Conservation (phyloP, 495 filamentous ascomycete genomes). For the Penicillium parvum region DNA sequence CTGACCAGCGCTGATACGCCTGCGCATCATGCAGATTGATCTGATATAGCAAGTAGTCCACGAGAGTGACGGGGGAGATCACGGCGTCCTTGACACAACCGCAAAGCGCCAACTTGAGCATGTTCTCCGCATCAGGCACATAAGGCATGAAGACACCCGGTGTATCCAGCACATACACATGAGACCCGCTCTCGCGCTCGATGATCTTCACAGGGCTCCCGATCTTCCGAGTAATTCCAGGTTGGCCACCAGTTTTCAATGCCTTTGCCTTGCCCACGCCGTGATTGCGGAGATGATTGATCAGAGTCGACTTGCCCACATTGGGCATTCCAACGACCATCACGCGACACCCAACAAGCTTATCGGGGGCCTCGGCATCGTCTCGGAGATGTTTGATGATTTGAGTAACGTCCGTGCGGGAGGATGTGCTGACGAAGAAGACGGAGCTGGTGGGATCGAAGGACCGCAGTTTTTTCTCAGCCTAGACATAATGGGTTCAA, state of each 20-base stretch:
- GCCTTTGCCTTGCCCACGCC: slow-evolving; percentile 72
- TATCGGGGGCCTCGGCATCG: slow-evolving; percentile 41
- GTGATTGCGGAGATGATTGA: slow-evolving; percentile 73
- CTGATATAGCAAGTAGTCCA: slow-evolving; percentile 84
- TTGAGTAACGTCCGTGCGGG: slow-evolving; percentile 43
- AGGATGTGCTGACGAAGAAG: slow-evolving; percentile 58
- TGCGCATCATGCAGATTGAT: slow-evolving; percentile 60
- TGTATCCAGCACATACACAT: slow-evolving; percentile 67
- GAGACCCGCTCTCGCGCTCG: slow-evolving; percentile 44
- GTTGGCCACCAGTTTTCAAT: slow-evolving; percentile 76
- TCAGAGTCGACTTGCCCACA: slow-evolving; percentile 81
- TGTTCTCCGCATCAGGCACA: slow-evolving; percentile 74
- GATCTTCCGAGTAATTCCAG: slow-evolving; percentile 86
- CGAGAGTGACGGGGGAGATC: slow-evolving; percentile 67
- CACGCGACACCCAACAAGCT: slow-evolving; percentile 66
- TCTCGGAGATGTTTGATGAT: slow-evolving; percentile 56
- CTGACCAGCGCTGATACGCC: slow-evolving; percentile 60
- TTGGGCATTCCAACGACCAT: slow-evolving; percentile 97
- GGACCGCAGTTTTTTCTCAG: slow-evolving; percentile 46
- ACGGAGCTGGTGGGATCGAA: slow-evolving; percentile 57
- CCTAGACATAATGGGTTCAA: slow-evolving; percentile 12
- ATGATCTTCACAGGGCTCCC: slow-evolving; percentile 78
- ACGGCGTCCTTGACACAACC: slow-evolving; percentile 89
- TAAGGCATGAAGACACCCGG: slow-evolving; percentile 93
- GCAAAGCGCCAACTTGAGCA: slow-evolving; percentile 88